Percentiles rank a stretch among this genome's conserved stretches.
These are phyloP conservation scores for Sordariomycetes sp. DNA, from an alignment of 2,329 filamentous ascomycete species.

Conservation along the genomic window DNA sequence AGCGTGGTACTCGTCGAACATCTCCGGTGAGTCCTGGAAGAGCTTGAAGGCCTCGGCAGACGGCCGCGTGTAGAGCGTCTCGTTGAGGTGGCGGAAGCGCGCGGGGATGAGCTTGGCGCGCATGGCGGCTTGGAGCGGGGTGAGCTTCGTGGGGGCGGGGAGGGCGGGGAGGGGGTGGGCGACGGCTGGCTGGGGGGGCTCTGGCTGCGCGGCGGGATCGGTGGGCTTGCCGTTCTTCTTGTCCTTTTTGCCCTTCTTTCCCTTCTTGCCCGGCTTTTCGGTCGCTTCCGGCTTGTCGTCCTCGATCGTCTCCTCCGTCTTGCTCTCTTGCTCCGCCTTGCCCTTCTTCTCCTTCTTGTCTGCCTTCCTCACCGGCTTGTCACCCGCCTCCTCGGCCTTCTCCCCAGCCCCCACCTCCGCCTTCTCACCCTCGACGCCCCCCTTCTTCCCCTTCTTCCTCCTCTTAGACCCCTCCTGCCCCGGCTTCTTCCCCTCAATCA, in stretches of 20 bases:
- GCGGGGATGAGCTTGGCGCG: constrained; percentile 87
- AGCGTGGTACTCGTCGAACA: constrained; percentile 93
- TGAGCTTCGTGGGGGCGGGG: constrained; percentile 50
- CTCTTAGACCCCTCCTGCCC: constrained; percentile 13
- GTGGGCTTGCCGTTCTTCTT: constrained; percentile 17
- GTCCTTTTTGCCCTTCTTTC: constrained; percentile 17
- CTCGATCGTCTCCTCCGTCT: constrained; percentile 25
- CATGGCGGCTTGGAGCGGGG: constrained; percentile 88
- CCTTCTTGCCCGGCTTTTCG: constrained; percentile 13
- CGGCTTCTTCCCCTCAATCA: constrained; percentile 55
- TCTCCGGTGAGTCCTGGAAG: constrained; percentile 75
- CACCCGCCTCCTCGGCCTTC: constrained; percentile 18
- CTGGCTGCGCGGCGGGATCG: constrained; percentile 8
- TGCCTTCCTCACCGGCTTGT: constrained; percentile 15
- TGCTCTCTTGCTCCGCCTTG: constrained; percentile 11
- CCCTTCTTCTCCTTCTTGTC: constrained; percentile 15
- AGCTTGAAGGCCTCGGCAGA: constrained; percentile 72
- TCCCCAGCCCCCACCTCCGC: not conserved
- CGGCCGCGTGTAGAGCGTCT: constrained; percentile 87
- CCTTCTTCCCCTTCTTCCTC: constrained; percentile 12
- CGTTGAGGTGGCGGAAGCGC: constrained; percentile 93
- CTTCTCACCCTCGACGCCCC: constrained; percentile 9
- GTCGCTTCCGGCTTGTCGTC: constrained; percentile 14
- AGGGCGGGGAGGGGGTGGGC: constrained; percentile 19
- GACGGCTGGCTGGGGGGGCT: constrained; percentile 8